phyloP scores from a whole-genome alignment of 148 eudicot genomes.

The Salicornia ramosissima region DNA sequence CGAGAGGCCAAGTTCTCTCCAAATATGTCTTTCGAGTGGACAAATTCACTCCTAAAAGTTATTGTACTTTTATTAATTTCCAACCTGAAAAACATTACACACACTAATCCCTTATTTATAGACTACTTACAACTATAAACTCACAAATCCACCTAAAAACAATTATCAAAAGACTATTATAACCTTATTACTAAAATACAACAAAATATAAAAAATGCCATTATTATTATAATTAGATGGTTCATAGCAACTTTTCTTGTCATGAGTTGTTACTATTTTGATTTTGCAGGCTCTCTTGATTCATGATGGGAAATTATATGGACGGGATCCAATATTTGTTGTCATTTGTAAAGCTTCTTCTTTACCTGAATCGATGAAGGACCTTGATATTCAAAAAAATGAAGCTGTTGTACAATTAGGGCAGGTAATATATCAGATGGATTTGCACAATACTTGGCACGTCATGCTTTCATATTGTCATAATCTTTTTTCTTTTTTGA shows the following conservation, averaged over 20 bases:
- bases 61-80: too few species aligned
- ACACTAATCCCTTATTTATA: too few species aligned
- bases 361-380: conserved; percentile 59
- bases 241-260: not conserved
- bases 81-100: too few species aligned
- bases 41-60: too few species aligned
- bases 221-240: too few species aligned
- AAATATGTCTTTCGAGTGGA: too few species aligned
- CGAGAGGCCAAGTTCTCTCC: too few species aligned
- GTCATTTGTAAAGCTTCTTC: conserved; percentile 78
- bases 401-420: conserved; percentile 73
- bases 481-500: not conserved
- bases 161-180: too few species aligned
- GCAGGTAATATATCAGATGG: conserved; percentile 48
- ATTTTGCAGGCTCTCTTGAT: conserved; percentile 69
- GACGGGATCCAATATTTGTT: conserved; percentile 70
- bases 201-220: too few species aligned
- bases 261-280: conserved; percentile 13
- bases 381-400: conserved; percentile 61
- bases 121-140: too few species aligned
- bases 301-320: conserved; percentile 91
- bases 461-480: not conserved
- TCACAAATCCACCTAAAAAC: too few species aligned
- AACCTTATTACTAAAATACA: too few species aligned
- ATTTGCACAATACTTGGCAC: not conserved